Percentiles rank a stretch among this genome's conserved stretches.
Conservation (phyloP, 768 basidiomycete species). For the Pulveroboletus sp. region DNA sequence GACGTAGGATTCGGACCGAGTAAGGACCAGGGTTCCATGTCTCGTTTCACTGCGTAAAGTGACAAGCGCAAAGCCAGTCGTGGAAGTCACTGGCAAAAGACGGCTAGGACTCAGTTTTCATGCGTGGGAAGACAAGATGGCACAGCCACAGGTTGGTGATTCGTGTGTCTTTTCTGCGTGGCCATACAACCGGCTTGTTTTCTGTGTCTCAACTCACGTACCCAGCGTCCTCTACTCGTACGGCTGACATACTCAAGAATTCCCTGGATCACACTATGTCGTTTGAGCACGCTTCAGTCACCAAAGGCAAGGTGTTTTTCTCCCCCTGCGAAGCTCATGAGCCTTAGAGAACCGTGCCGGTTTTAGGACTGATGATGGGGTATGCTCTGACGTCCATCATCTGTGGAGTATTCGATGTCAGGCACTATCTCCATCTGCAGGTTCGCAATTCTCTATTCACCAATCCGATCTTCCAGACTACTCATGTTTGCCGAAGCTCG, state of each 20-base stretch:
- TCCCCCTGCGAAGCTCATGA: background rate
- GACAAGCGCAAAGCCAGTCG: too few species aligned
- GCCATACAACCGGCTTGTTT: background rate
- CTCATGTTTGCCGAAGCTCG: conserved; percentile 47
- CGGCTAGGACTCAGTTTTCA: too few species aligned
- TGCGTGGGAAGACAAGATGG: background rate
- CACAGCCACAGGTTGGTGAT: conserved; percentile 12
- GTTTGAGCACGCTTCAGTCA: conserved; percentile 79
- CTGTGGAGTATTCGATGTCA: conserved; percentile 77
- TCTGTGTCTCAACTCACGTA: background rate
- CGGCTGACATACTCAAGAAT: background rate
- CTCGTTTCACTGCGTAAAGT: background rate
- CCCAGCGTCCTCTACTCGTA: background rate
- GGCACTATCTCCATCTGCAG: conserved; percentile 86
- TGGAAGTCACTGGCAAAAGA: background rate
- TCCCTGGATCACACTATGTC: conserved; percentile 47
- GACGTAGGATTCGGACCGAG: too few species aligned
- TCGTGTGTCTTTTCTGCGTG: too few species aligned
- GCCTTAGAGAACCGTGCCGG: background rate
- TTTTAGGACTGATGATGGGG: conserved; percentile 70
- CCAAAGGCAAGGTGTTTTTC: conserved; percentile 57
- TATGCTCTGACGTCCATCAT: conserved; percentile 69
- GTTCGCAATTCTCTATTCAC: conserved; percentile 34
- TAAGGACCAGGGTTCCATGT: background rate
- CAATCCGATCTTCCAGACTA: conserved; percentile 2